Conservation (phyloP, 176 grass and related monocot species). For the Luzula sylvatica region DNA sequence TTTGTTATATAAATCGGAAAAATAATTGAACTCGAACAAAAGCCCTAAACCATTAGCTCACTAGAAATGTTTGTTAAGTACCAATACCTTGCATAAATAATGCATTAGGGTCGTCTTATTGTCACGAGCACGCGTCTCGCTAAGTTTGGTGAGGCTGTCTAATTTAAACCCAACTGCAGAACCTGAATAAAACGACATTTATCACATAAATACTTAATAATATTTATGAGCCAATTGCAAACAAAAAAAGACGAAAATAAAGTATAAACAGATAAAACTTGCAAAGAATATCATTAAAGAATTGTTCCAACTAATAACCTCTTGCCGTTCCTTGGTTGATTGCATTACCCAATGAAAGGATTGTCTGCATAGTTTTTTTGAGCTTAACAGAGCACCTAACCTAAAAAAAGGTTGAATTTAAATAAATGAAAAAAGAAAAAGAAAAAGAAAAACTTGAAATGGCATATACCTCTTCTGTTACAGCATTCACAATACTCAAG, state of each 20-base stretch:
- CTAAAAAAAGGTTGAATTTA: slow-evolving; percentile 34
- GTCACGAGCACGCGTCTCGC: slow-evolving; percentile 70
- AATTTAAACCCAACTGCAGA: slow-evolving; percentile 92
- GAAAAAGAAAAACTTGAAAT: no score
- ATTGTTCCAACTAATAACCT: slow-evolving; percentile 43
- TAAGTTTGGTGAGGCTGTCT: slow-evolving; percentile 94
- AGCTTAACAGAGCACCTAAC: slow-evolving; percentile 75
- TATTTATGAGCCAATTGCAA: no score
- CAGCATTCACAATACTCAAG: slow-evolving; percentile 65
- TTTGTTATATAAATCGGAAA: slow-evolving; percentile 19
- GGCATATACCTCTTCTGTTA: slow-evolving; percentile 64
- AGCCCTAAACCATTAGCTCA: background rate
- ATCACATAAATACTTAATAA: no score
- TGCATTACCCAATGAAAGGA: slow-evolving; percentile 91
- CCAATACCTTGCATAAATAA: slow-evolving; percentile 80
- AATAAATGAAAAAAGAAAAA: background rate
- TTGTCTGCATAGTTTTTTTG: slow-evolving; percentile 83
- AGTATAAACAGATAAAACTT: background rate
- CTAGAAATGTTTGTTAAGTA: background rate
- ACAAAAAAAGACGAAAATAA: no score
- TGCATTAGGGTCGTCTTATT: slow-evolving; percentile 95
- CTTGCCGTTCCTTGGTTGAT: slow-evolving; percentile 97
- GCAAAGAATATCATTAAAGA: background rate
- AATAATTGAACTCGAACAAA: background rate
- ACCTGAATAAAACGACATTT: slow-evolving; percentile 33